Base-by-base conservation (phyloP, 345 rosid species). In the Salix caprea region DNA sequence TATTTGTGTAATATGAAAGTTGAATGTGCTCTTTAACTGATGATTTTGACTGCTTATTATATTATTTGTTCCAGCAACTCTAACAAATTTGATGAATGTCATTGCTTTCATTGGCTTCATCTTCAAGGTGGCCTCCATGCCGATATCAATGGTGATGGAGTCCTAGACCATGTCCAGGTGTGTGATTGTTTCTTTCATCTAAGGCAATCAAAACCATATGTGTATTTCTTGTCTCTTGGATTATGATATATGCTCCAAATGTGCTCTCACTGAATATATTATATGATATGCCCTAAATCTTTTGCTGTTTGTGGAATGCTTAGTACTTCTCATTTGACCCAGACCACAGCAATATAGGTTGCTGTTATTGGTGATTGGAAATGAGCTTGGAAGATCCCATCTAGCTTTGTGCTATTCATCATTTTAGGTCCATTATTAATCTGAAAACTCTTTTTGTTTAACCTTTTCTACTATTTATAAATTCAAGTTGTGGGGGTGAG, bases 161-260 rank as follows among this genome's bases (percentile, higher is more conserved):
- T 96, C 78, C 94, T 96, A 32, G 99, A 96, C 85, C 98, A 96
- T 88, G 98, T 96, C 37, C 99, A 92, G 97, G 99, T 94, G 81
- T 73, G 34, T 24, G 7, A 69, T 40, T 30, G 50, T 24, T 58
- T 28, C 66, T 77, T 82, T 36, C 26, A 66, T 37, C 46, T 0
- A 6, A 66, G 69, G n/a, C 69, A 36, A 58, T 58, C 14, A 58
- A 58, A 58, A 58, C 62, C 11, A 3, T 18, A 6, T 1, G 62
- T 58, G 10, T 58, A 58, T 58, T n/a, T n/a, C 10, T 4, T 58
- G 26, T 58, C 62, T 58, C 62, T 4, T 58, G 62, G 15, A n/a
- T 58, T 58, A 58, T 58, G 62, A 8, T 58, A 4, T 2, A 23
- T 23, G 24, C 24, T 58, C 62, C 62, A 58, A 1, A 9, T 58